Conservation (phyloP, 352 stramenopile genomes). For the Pythium diclinum region DNA sequence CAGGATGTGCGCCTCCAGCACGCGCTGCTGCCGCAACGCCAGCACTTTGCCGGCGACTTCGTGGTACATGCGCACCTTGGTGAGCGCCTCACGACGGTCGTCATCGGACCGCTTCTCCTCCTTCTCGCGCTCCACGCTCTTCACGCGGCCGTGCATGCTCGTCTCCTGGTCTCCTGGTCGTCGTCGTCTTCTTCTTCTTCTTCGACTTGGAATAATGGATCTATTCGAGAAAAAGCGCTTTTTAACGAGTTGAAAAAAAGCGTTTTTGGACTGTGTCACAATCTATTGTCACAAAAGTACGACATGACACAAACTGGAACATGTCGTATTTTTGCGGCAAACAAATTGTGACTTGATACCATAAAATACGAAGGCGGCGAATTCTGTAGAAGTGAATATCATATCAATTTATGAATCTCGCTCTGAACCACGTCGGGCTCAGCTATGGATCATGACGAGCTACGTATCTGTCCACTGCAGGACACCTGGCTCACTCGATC, state of each 20-base stretch:
- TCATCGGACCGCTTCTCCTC: conserved; percentile 62
- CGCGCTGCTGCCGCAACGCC: conserved; percentile 48
- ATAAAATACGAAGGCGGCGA: too few species aligned
- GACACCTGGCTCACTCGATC: too few species aligned
- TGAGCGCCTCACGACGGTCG: conserved; percentile 58
- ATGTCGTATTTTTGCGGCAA: too few species aligned
- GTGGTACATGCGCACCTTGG: conserved; percentile 72
- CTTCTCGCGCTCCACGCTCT: conserved; percentile 72
- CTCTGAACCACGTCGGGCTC: too few species aligned
- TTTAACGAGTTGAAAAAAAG: neutral
- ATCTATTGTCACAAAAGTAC: too few species aligned
- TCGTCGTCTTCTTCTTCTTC: neutral
- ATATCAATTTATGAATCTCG: too few species aligned
- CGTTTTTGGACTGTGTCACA: too few species aligned
- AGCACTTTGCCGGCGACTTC: conserved; percentile 73
- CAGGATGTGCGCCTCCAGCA: conserved; percentile 54
- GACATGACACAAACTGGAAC: too few species aligned
- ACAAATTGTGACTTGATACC: too few species aligned
- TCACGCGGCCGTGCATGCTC: conserved; percentile 68
- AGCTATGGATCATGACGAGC: too few species aligned
- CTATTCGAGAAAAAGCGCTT: conserved; percentile 17
- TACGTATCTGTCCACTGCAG: too few species aligned
- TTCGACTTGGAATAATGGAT: neutral
- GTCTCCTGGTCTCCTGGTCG: neutral
- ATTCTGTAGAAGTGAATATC: too few species aligned